Evolutionary conservation across 2,329 filamentous ascomycete species (phyloP).

Genomic region (Neofusicoccum kwambonambiense): DNA sequence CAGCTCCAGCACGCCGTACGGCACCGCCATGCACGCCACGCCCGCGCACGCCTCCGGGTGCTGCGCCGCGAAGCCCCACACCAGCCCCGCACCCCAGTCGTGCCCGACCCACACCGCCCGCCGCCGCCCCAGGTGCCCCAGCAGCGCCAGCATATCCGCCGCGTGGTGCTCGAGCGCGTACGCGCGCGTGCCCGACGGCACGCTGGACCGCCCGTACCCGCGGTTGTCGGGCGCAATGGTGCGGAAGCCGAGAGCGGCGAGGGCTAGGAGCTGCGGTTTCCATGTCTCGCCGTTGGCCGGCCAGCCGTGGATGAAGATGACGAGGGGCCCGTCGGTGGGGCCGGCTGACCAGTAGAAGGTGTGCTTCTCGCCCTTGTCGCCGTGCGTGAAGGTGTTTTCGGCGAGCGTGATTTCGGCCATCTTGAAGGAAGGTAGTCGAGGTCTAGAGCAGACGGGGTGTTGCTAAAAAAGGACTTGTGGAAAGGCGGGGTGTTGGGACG

Average conservation of each 20-base stretch:
- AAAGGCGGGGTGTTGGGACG: too few species aligned
- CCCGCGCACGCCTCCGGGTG: conserved; percentile 35
- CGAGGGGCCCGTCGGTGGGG: conserved; percentile 23
- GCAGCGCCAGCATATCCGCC: conserved; percentile 36
- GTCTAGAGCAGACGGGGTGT: too few species aligned
- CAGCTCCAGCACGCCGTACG: conserved; percentile 43
- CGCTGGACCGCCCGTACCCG: conserved; percentile 37
- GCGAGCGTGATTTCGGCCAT: conserved; percentile 8
- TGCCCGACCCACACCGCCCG: conserved; percentile 51
- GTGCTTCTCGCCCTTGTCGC: conserved; percentile 25
- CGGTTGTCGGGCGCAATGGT: conserved; percentile 34
- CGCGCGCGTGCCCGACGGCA: conserved; percentile 27
- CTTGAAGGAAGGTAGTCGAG: neutral
- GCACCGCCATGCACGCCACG: conserved; percentile 35
- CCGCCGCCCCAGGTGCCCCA: conserved; percentile 37
- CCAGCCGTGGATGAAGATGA: conserved; percentile 35
- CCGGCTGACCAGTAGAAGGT: conserved; percentile 30
- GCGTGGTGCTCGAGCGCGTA: conserved; percentile 33
- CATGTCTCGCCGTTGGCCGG: conserved; percentile 36
- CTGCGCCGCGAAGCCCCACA: conserved; percentile 31
- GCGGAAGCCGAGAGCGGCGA: conserved; percentile 23
- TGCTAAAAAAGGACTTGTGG: too few species aligned
- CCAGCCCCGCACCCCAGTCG: conserved; percentile 43
- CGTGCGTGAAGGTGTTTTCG: conserved; percentile 24
- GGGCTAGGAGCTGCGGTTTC: conserved; percentile 35